Percentiles rank a stretch among this genome's conserved stretches.
phyloP scores from a whole-genome alignment of 2,329 filamentous ascomycete species.

The Fusarium sp. region DNA sequence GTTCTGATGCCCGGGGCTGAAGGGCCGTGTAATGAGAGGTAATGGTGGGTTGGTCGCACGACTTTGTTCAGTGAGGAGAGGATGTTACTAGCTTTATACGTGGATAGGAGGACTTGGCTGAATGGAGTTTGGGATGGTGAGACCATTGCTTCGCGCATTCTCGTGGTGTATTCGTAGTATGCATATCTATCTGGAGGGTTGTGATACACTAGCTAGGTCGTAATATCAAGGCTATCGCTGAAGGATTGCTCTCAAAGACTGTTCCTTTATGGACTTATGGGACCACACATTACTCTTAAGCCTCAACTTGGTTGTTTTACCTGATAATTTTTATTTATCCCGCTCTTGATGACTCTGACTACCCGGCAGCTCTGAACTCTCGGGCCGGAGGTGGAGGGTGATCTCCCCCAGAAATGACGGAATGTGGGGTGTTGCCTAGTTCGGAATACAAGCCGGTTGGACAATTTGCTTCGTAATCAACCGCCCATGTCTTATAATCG shows the following conservation, averaged over 20 bases:
- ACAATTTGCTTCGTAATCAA: slow-evolving; percentile 1
- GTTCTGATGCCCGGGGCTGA: slow-evolving; percentile 66
- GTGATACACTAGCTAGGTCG: not conserved
- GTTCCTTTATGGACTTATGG: not conserved
- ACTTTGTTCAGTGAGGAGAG: not conserved
- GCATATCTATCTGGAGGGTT: not conserved
- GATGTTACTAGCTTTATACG: not conserved
- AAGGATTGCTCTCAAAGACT: not conserved
- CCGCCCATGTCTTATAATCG: slow-evolving; percentile 1
- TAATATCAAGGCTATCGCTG: not conserved
- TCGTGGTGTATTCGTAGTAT: not conserved
- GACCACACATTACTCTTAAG: not conserved
- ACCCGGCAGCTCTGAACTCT: not conserved
- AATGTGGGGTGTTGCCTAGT: slow-evolving; percentile 10
- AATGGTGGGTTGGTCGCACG: not conserved
- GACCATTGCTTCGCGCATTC: not conserved
- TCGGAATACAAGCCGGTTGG: not conserved
- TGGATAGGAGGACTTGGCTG: not conserved
- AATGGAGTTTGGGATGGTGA: slow-evolving; percentile 2
- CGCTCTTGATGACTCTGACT: not conserved
- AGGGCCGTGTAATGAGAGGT: not conserved
- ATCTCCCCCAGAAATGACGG: not conserved
- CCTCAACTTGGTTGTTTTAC: not conserved
- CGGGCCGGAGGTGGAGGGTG: not conserved
- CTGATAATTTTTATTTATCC: not conserved